Evolutionary conservation across 2,329 filamentous ascomycete species (phyloP), one percentile per base, ranked within the genome.

Genomic region (Aspergillus versicolor): DNA sequence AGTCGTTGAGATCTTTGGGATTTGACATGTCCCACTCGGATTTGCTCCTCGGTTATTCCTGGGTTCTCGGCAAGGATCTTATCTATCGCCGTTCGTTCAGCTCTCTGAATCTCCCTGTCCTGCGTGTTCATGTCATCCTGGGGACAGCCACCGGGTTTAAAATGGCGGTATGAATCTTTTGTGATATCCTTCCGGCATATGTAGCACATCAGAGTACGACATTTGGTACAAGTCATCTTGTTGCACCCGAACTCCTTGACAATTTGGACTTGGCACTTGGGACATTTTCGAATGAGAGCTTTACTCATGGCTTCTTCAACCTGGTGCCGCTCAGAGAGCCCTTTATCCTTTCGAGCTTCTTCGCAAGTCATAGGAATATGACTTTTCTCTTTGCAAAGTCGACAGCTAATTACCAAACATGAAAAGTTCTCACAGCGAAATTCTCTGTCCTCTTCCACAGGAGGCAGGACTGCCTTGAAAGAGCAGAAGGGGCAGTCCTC

Each of bases 261-360:
- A 65, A 93, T 94, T 0, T 87, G 85, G n/a, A 85, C 83, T n/a
- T 81, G 77, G 73, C 89, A 88, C 61, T 78, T 79, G 60, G 79
- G 70, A 52, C 91, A 96, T 27, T 79, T 85, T 19, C 91, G 84
- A 53, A 95, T 88, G 63, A 95, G 67, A 2, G 91, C 91, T 15
- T 83, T 81, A 2, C 89, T 91, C 88, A 92, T 93, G 19, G 90
- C 91, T 70, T 96, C 91, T 71, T 96, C 91, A 30, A 95, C 84
- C 3, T 79, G 73, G 61, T 88, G 88, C 15, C 89, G 84, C 17
- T 83, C 79, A 4, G 82, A 81, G 7, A 86, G 69, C 1, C 86
- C 84, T 40, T 80, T 81, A 2, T 90, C 85, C 19, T 73, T 77
- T 41, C 81, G 82, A 38, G 80, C 82, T 67, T 94, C 88, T 34